Base-by-base conservation (phyloP, 1,139 yeast genomes). In the Geotrichum bryndzae region DNA sequence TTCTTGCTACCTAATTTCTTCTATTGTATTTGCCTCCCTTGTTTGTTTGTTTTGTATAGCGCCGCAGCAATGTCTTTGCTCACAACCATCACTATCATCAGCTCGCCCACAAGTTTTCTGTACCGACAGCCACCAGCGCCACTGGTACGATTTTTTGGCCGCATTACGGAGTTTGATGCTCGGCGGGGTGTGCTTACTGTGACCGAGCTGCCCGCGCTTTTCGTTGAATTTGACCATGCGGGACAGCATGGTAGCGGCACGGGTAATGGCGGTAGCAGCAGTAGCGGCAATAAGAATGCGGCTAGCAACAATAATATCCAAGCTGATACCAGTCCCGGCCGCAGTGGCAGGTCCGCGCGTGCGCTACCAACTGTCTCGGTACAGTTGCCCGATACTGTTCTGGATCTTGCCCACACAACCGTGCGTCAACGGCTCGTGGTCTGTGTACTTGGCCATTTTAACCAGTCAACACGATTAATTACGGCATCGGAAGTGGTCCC, bases 131-230 rank as follows among this genome's bases (percentile, higher is more conserved):
- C 58, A 1, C 57, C 54, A 3, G 50, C 38, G 23, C 61, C 61
- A 31, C 51, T 51, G 15, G 22, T 59, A 3, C 62, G 64, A 7
- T 59, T 62, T 18, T 62, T 41, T 54, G 62, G 62, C 3, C 33
- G 56, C 10, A 50, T 62, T 6, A 27, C 33, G 5, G 33, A 41
- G 4, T 53, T 50, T 33, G 23, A 51, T 23, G 54, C 45, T n/a
- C 13, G 25, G 3, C 22, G 7, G n/a, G 58, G 56, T 6, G 45
- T 11, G 3, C 51, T 62, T 3, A n/a, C 35, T 11, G 25, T 62
- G 5, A 50, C 59, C 45, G 64, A 62, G 53, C 61, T 62, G 11
- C 59, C 59, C 2, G 57, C 59, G 33, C 53, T 62, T 15, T 35
- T 57, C 35, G 62, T 58, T 6, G 50, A 51, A 3, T 45, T 54